Percentiles rank a stretch among this genome's conserved stretches.
These are phyloP conservation scores for Caryopteris hybrid DNA, from an alignment of 305 asterid genomes.

Conservation along the genomic window DNA sequence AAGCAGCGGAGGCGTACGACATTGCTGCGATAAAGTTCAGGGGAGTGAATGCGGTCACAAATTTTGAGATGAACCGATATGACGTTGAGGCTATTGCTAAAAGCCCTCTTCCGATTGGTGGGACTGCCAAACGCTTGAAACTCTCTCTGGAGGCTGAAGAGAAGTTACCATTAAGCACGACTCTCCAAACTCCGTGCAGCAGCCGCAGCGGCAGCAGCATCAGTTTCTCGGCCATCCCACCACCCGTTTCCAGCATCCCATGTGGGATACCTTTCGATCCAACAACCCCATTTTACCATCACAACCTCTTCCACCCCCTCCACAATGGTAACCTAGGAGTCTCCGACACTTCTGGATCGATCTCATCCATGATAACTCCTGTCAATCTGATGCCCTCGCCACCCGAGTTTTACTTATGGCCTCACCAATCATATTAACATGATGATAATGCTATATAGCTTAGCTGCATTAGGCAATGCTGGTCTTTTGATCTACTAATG, in stretches of 20 bases:
- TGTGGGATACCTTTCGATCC: slow-evolving; percentile 57
- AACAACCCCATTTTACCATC: slow-evolving; percentile 39
- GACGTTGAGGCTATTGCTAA: slow-evolving; percentile 77
- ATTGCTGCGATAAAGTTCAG: slow-evolving; percentile 96
- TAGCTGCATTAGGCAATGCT: slow-evolving; percentile 8
- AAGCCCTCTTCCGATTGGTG: slow-evolving; percentile 88
- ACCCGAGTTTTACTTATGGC: slow-evolving; percentile 74
- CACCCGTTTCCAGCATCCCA: slow-evolving; percentile 47
- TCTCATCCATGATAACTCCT: slow-evolving; percentile 34
- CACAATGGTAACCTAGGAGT: slow-evolving; percentile 14
- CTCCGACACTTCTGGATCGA: slow-evolving; percentile 14
- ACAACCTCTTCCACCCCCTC: slow-evolving; percentile 59
- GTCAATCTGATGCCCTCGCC: slow-evolving; percentile 46
- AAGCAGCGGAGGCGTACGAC: slow-evolving; percentile 99
- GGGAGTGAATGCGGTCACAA: slow-evolving; percentile 85
- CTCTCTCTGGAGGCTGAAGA: slow-evolving; percentile 54
- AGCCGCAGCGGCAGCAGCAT: slow-evolving; percentile 34
- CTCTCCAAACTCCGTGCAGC: slow-evolving; percentile 35
- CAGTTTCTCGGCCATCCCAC: slow-evolving; percentile 52
- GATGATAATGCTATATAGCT: not conserved
- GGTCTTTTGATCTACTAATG: slow-evolving; percentile 21
- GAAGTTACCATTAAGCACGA: slow-evolving; percentile 26
- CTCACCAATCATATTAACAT: slow-evolving; percentile 61
- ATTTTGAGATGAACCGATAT: slow-evolving; percentile 89
- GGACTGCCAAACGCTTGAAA: slow-evolving; percentile 78